Evolutionary conservation across 169 alveolate genomes (phyloP), one percentile per base, ranked within the genome.

Genomic region (Babesia sp.): DNA sequence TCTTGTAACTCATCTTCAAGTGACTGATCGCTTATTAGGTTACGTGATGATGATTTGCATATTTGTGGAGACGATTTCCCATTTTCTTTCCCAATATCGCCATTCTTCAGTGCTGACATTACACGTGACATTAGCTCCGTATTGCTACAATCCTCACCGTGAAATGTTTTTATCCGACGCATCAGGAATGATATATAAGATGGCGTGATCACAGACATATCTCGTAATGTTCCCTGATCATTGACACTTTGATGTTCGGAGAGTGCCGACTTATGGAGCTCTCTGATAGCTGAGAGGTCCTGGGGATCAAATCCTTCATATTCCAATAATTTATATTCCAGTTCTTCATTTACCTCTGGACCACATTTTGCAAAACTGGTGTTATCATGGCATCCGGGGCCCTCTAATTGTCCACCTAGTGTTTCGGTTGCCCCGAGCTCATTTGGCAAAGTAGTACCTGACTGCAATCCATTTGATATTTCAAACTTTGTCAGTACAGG

Each of bases 301-400:
- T 16, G 36, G 4, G 67, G 60, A 6, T 69, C 59, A 9, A 37
- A 1, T 2, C 79, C 86, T 37, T 77, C 86, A 50, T 56, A 68
- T 31, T 34, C 29, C 45, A 77, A 20, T 22, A 77, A 36, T 22
- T 56, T 20, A 56, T 41, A 64, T 39, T 77, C 80, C 39, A 77
- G 20, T 5, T 67, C 80, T 6, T 66, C 54, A 18, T 74, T 56
- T 1, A 51, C 51, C 0, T n/a, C n/a, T n/a, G n/a, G n/a, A n/a
- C n/a, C n/a, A n/a, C n/a, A n/a, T n/a, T n/a, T n/a, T n/a, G n/a
- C n/a, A n/a, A n/a, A n/a, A n/a, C n/a, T n/a, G n/a, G n/a, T n/a
- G n/a, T n/a, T n/a, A n/a, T n/a, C n/a, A n/a, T n/a, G n/a, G n/a
- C n/a, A n/a, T n/a, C n/a, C n/a, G n/a, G n/a, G n/a, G n/a, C n/a